Conservation (phyloP, 2,329 filamentous ascomycete genomes). For the Fusarium redolens region DNA sequence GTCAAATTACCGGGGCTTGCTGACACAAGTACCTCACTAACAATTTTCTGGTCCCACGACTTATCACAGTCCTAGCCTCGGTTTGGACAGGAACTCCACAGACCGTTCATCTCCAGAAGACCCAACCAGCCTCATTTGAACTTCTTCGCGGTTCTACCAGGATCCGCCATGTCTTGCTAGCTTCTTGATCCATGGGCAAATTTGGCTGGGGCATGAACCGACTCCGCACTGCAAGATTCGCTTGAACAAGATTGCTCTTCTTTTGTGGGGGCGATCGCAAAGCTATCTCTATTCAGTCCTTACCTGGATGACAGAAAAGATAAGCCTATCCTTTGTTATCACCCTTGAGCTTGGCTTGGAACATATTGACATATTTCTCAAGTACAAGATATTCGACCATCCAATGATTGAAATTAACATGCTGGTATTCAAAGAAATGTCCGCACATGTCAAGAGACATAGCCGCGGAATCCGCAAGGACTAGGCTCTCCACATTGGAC, state of each 20-base stretch:
- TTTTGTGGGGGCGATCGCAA: constrained; percentile 1
- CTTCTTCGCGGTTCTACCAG: constrained; percentile 36
- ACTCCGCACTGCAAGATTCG: constrained; percentile 22
- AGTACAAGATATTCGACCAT: background rate
- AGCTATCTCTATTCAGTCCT: constrained; percentile 12
- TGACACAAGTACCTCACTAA: constrained; percentile 53
- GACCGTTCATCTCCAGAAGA: constrained; percentile 17
- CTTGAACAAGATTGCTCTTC: constrained; percentile 10
- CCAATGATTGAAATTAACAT: background rate
- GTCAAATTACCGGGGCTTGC: constrained; percentile 35
- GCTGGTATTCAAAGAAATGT: constrained; percentile 7
- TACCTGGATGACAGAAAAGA: background rate
- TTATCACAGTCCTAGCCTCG: background rate
- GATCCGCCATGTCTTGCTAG: constrained; percentile 28
- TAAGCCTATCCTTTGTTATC: background rate
- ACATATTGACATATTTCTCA: background rate
- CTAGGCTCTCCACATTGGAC: constrained; percentile 25
- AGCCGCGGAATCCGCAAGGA: constrained; percentile 20
- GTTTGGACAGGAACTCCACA: constrained; percentile 24
- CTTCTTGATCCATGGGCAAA: constrained; percentile 14
- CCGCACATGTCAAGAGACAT: background rate
- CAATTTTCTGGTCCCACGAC: constrained; percentile 47
- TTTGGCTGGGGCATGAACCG: constrained; percentile 10
- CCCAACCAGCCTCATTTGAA: constrained; percentile 35
- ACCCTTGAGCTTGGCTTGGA: background rate